Conservation (phyloP, 352 stramenopile genomes). For the Phytophthora lateralis region DNA sequence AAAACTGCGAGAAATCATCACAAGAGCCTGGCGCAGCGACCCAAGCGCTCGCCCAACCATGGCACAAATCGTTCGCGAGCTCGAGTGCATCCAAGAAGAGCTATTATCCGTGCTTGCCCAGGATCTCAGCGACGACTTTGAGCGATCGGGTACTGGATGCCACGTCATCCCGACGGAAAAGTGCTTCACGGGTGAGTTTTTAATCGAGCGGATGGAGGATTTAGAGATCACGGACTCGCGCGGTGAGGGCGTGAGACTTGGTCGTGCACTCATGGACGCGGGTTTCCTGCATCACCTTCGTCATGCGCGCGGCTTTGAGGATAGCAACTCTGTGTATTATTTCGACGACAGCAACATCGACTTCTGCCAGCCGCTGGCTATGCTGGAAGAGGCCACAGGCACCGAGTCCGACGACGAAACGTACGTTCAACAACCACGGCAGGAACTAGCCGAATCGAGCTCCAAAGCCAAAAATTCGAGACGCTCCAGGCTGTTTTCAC, state of each 20-base stretch:
- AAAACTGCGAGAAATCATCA: constrained; percentile 64
- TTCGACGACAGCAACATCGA: constrained; percentile 57
- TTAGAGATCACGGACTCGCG: constrained; percentile 26
- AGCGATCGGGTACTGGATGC: constrained; percentile 21
- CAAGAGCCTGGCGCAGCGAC: constrained; percentile 58
- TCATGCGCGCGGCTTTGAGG: constrained; percentile 46
- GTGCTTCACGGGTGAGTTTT: constrained; percentile 38
- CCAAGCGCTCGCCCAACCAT: constrained; percentile 53
- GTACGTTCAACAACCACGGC: background rate
- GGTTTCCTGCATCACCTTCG: constrained; percentile 59
- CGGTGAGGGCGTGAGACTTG: constrained; percentile 49
- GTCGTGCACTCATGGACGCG: constrained; percentile 65
- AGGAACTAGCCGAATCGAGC: background rate
- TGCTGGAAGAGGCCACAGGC: constrained; percentile 37
- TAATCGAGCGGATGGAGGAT: constrained; percentile 46
- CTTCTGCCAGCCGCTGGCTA: constrained; percentile 47
- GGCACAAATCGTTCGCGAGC: constrained; percentile 43
- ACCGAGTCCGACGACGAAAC: constrained; percentile 35
- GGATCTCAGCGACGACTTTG: constrained; percentile 52
- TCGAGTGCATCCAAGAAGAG: constrained; percentile 76
- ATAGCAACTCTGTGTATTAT: constrained; percentile 44
- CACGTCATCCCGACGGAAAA: constrained; percentile 22
- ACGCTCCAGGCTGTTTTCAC: constrained; percentile 28
- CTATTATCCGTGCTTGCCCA: constrained; percentile 47
- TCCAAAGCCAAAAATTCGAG: constrained; percentile 21